These are phyloP conservation scores for Parafenestella ontariensis DNA, from an alignment of 2,329 filamentous ascomycete species.

Conservation along the genomic window DNA sequence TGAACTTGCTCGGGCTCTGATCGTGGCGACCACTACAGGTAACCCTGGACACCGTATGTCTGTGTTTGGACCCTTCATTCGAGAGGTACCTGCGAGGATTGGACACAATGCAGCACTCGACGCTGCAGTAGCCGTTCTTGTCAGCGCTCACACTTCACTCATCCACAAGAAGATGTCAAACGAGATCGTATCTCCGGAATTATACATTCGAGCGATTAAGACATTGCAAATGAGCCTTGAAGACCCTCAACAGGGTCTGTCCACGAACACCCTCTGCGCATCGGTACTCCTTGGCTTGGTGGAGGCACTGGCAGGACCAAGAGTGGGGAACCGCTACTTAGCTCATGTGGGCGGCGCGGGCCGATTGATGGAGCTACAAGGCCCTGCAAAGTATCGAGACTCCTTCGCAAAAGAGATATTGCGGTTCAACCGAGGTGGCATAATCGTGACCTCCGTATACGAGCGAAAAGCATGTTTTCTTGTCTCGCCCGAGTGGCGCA, in stretches of 20 bases:
- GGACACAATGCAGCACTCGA: conserved; percentile 42
- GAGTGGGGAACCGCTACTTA: conserved; percentile 40
- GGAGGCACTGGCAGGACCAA: conserved; percentile 42
- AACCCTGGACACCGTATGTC: conserved; percentile 39
- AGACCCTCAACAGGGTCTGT: conserved; percentile 37
- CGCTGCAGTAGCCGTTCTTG: conserved; percentile 39
- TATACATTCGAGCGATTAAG: conserved; percentile 43
- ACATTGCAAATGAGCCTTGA: conserved; percentile 37
- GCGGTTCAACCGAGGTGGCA: conserved; percentile 39
- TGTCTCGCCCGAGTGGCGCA: conserved; percentile 36
- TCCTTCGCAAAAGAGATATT: conserved; percentile 42
- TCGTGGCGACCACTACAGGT: conserved; percentile 34
- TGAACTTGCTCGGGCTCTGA: conserved; percentile 35
- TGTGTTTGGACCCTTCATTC: conserved; percentile 41
- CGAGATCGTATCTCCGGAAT: conserved; percentile 34
- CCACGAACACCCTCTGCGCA: conserved; percentile 44
- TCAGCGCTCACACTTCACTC: conserved; percentile 36
- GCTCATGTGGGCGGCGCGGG: conserved; percentile 44
- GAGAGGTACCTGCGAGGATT: conserved; percentile 38
- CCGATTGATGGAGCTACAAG: conserved; percentile 42
- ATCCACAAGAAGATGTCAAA: conserved; percentile 29
- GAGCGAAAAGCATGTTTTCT: conserved; percentile 42
- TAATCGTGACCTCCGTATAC: conserved; percentile 44
- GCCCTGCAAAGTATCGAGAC: conserved; percentile 33
- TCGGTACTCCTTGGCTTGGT: conserved; percentile 42